A percentile compares a stretch with the other conserved stretches of the same genome.
phyloP scores from a whole-genome alignment of 1,139 yeast species.

The Scheffersomyces lignicola region DNA sequence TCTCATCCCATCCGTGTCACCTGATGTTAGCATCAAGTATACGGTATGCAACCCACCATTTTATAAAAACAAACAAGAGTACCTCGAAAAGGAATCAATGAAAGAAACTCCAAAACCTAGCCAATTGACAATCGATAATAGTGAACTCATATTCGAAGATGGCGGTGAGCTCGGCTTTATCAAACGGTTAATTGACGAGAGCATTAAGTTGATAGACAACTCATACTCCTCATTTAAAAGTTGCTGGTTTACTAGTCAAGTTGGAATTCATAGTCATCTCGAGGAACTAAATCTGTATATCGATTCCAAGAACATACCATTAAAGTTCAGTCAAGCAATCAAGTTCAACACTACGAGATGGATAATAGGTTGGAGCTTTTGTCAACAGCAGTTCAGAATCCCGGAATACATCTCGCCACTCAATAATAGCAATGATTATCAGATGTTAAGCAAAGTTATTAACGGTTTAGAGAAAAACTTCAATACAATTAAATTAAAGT shows the following conservation, averaged over 20 bases:
- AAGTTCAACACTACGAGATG: conserved; percentile 18
- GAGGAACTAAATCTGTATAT: conserved; percentile 10
- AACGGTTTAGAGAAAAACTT: not conserved
- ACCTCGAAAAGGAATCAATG: conserved; percentile 7
- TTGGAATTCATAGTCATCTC: conserved; percentile 17
- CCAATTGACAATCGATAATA: conserved; percentile 12
- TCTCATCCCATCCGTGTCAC: not conserved
- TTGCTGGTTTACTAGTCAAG: conserved; percentile 21
- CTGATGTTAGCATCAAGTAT: conserved; percentile 11
- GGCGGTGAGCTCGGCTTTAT: conserved; percentile 22
- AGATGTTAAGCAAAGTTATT: not conserved
- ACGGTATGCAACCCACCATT: conserved; percentile 26
- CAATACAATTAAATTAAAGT: too few species aligned
- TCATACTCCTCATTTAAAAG: conserved; percentile 7
- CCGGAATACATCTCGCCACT: conserved; percentile 4
- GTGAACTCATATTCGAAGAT: conserved; percentile 14
- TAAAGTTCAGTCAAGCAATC: conserved; percentile 11
- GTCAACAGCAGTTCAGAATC: conserved; percentile 1
- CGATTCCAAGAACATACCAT: not conserved
- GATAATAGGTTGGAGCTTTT: conserved; percentile 19
- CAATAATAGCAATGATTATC: not conserved
- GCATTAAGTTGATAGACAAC: conserved; percentile 9
- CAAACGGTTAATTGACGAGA: conserved; percentile 14
- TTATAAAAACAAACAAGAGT: conserved; percentile 14
- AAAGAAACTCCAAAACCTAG: conserved; percentile 14